A percentile compares a stretch with the other conserved stretches of the same genome.
These are phyloP conservation scores for Phylloporus sp. DNA, from an alignment of 768 basidiomycete species.

Conservation along the genomic window DNA sequence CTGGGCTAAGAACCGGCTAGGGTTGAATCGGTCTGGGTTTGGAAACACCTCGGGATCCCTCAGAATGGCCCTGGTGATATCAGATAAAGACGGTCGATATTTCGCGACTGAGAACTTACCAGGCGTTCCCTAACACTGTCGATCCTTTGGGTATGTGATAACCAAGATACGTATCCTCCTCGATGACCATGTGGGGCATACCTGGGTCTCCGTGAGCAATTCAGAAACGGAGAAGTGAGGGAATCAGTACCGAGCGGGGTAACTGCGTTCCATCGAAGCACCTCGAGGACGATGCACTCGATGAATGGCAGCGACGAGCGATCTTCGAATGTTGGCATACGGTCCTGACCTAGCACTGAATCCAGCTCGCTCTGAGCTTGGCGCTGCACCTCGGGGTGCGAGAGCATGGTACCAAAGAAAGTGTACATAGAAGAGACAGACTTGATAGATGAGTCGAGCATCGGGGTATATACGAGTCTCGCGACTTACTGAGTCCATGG, in stretches of 20 bases:
- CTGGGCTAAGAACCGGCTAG: slow-evolving; percentile 11
- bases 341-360: slow-evolving; percentile 4
- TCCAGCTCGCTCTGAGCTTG: slow-evolving; percentile 13
- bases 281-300: slow-evolving; percentile 11
- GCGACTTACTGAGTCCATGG: slow-evolving; percentile 9
- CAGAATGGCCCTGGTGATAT: slow-evolving; percentile 13
- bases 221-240: background rate
- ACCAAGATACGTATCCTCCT: slow-evolving; percentile 22
- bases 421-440: slow-evolving; percentile 2
- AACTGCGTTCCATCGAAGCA: slow-evolving; percentile 8
- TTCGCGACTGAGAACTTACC: slow-evolving; percentile 8
- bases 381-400: slow-evolving; percentile 9
- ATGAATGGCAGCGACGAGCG: slow-evolving; percentile 12
- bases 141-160: slow-evolving; percentile 12
- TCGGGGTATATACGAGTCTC: too few species aligned
- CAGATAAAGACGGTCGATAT: background rate
- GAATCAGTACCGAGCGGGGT: slow-evolving; percentile 8
- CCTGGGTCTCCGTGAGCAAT: slow-evolving; percentile 23
- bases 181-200: slow-evolving; percentile 32
- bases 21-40: slow-evolving; percentile 16
- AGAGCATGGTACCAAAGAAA: slow-evolving; percentile 14
- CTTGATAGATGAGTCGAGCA: background rate
- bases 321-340: slow-evolving; percentile 12
- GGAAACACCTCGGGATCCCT: slow-evolving; percentile 14
- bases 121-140: background rate